Evolutionary conservation across 805 yeast species (phyloP).

Genomic region (Candida ortonii): DNA sequence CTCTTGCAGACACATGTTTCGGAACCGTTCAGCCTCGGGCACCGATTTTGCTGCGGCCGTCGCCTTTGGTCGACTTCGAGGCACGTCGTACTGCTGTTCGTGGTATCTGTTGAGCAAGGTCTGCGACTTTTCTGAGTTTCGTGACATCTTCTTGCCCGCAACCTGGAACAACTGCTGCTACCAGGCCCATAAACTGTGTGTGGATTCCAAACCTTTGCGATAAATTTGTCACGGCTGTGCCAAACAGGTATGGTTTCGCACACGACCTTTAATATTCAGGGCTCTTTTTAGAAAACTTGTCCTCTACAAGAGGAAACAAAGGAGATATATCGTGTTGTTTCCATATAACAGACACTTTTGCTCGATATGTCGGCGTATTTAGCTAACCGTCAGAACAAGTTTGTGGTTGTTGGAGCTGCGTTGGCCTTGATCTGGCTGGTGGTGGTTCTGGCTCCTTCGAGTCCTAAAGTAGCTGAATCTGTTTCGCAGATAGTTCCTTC

Average conservation of each 20-base stretch:
- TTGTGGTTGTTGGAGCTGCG: conserved; percentile 42
- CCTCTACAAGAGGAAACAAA: no score
- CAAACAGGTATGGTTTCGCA: no score
- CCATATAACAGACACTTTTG: no score
- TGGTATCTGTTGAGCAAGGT: conserved; percentile 65
- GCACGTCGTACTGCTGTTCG: conserved; percentile 51
- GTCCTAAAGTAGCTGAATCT: conserved; percentile 13
- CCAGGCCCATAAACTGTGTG: no score
- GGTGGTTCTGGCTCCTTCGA: conserved; percentile 39
- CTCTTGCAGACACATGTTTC: conserved; percentile 59
- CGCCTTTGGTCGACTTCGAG: conserved; percentile 53
- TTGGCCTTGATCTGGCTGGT: conserved; percentile 49
- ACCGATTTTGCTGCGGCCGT: conserved; percentile 51
- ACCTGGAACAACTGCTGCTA: background rate
- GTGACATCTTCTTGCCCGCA: no score
- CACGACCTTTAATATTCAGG: no score
- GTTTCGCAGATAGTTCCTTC: conserved; percentile 8
- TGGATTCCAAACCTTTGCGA: no score
- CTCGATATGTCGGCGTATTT: conserved; percentile 24
- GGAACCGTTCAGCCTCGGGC: conserved; percentile 69
- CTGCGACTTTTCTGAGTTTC: conserved; percentile 75
- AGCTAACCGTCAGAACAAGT: conserved; percentile 50
- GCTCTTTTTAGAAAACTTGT: no score
- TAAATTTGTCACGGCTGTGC: no score
- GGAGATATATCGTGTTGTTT: no score